Percentiles rank a stretch among this genome's conserved stretches.
phyloP scores from a whole-genome alignment of 192 early-diverging fungal genomes.

The Backusella circina region DNA sequence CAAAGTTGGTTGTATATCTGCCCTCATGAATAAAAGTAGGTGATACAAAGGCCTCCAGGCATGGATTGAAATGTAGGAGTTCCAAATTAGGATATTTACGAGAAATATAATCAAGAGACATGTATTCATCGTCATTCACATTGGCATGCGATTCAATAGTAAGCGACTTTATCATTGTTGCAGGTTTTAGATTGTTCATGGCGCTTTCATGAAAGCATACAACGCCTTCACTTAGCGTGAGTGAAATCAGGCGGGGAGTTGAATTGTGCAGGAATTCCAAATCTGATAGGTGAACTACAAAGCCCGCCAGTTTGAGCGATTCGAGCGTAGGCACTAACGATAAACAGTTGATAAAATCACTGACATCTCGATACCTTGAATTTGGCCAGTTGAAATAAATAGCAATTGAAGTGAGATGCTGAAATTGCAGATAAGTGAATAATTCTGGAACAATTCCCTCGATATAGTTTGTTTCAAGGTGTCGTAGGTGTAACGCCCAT shows the following conservation, averaged over 20 bases:
- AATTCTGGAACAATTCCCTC: neutral
- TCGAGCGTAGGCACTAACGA: neutral
- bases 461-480: slow-evolving; percentile 1
- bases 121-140: neutral
- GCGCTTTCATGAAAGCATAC: neutral
- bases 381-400: neutral
- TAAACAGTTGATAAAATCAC: neutral
- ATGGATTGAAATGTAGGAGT: neutral
- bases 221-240: neutral
- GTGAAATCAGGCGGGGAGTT: neutral
- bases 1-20: neutral
- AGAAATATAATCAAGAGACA: neutral
- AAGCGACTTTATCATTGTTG: neutral
- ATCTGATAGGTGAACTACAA: neutral
- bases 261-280: neutral
- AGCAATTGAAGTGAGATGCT: neutral
- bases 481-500: neutral
- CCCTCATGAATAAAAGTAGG: neutral
- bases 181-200: neutral
- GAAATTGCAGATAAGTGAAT: neutral
- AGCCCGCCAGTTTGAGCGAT: neutral
- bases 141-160: neutral
- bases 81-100: neutral
- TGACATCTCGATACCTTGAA: neutral
- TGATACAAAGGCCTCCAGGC: neutral